Conservation (phyloP, 306 rosid genomes). For the Cicer judaicum region DNA sequence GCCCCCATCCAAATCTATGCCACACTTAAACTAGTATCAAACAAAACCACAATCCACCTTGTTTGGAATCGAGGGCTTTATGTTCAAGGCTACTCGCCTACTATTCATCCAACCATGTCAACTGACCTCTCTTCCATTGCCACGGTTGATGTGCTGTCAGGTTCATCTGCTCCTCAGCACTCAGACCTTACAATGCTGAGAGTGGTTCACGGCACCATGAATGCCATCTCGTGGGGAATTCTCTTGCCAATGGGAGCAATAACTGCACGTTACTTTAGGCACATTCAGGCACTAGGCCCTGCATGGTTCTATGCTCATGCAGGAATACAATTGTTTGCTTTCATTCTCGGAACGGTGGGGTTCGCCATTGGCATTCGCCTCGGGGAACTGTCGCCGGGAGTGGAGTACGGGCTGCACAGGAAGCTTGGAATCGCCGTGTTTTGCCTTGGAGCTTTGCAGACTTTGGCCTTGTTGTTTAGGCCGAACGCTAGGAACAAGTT, state of each 20-base stretch:
- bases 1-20: slow-evolving; percentile 79
- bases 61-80: slow-evolving; percentile 96
- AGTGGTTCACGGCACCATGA: slow-evolving; percentile 66
- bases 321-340: slow-evolving; percentile 66
- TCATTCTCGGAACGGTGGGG: slow-evolving; percentile 70
- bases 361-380: slow-evolving; percentile 73
- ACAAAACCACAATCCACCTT: slow-evolving; percentile 71
- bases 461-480: slow-evolving; percentile 74
- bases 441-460: slow-evolving; percentile 73
- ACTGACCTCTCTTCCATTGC: slow-evolving; percentile 73
- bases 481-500: slow-evolving; percentile 82
- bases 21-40: slow-evolving; percentile 60
- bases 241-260: slow-evolving; percentile 80
- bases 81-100: slow-evolving; percentile 96
- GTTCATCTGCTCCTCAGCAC: slow-evolving; percentile 57
- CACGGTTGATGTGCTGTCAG: slow-evolving; percentile 75
- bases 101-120: slow-evolving; percentile 85
- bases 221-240: slow-evolving; percentile 85
- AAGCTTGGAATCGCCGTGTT: slow-evolving; percentile 83
- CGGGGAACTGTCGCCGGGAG: slow-evolving; percentile 75
- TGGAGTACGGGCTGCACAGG: slow-evolving; percentile 73
- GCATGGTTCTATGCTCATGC: slow-evolving; percentile 93
- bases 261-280: slow-evolving; percentile 80
- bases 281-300: slow-evolving; percentile 69
- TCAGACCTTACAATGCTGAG: slow-evolving; percentile 49